Base-by-base conservation (phyloP, 257 asterid species). In the Solanum ossicruentum region DNA sequence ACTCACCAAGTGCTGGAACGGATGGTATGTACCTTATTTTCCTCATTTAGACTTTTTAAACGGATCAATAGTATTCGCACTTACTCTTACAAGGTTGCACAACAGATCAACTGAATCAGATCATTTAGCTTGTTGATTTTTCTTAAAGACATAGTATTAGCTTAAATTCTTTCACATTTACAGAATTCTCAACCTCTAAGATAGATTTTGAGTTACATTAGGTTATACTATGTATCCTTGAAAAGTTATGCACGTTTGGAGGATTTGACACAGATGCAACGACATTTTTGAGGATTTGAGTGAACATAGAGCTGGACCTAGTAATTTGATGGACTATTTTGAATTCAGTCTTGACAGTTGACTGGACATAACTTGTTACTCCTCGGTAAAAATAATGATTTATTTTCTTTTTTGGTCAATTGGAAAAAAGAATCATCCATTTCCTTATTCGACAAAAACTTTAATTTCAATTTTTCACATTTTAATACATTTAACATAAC, bases 1-100 rank as follows among this genome's bases (percentile, higher is more conserved):
- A 89, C 85, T 88, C 95, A 6, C 87, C 90, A 66, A 86, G 70
- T 84, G 90, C 88, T 45, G 93, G 85, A 49, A 87, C 70, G 26
- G 85, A 88, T 57, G 94, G 97, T 60, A 58, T 20, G 66, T 92
- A 65, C n/a, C 36, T 9, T 58, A 6, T 21, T 12, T 17, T 17
- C 16, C 41, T 63, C 12, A 8, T 2, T 21, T 11, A 55, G 13
- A 1, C 39, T 23, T 36, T 7, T 67, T 66, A 28, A 32, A 66
- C 21, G 12, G 45, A 66, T 32, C n/a, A 66, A 28, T 2, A 28
- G 4, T 66, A 15, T 28, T 15, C 23, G 2, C 75, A 7, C 51
- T 32, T 32, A 66, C 18, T 15, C 18, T 28, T 26, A 28, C 28
- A 0, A 66, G n/a, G 45, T 66, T 65, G 71, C 43, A 10, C 12